These are phyloP conservation scores for Neoboletus magnificus DNA, from an alignment of 768 basidiomycete genomes.

Conservation along the genomic window DNA sequence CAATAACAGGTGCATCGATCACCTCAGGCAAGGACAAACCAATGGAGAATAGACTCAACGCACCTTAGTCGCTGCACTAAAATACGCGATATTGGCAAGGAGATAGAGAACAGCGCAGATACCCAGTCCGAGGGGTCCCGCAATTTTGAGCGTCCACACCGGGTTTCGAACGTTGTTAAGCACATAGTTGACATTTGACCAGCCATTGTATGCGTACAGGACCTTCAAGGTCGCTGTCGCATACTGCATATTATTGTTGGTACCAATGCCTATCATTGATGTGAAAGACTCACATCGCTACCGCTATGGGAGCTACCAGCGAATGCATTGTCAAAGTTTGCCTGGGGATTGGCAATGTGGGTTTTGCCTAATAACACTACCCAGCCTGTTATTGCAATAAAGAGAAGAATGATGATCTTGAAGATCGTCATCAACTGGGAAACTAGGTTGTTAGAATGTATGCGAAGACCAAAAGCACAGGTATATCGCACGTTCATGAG, in stretches of 20 bases:
- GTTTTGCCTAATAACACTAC: slow-evolving; percentile 60
- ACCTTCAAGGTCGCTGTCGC: slow-evolving; percentile 63
- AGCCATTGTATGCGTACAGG: slow-evolving; percentile 46
- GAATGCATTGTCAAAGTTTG: slow-evolving; percentile 57
- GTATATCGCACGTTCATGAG: slow-evolving; percentile 49
- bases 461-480: no score
- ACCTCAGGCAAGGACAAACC: not conserved
- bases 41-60: not conserved
- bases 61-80: slow-evolving; percentile 35
- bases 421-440: slow-evolving; percentile 45
- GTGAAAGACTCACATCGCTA: slow-evolving; percentile 37
- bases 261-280: not conserved
- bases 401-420: slow-evolving; percentile 51
- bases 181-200: slow-evolving; percentile 57
- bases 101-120: slow-evolving; percentile 53
- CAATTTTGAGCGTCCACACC: slow-evolving; percentile 58
- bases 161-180: slow-evolving; percentile 60
- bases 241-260: slow-evolving; percentile 37
- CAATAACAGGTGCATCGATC: not conserved
- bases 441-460: slow-evolving; percentile 7
- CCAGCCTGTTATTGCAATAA: slow-evolving; percentile 56
- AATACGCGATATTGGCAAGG: slow-evolving; percentile 57
- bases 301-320: slow-evolving; percentile 51
- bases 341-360: slow-evolving; percentile 49
- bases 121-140: slow-evolving; percentile 54